Evolutionary conservation across 306 rosid genomes (phyloP), one percentile per base, ranked within the genome.

Genomic region (Malus sylvestris): DNA sequence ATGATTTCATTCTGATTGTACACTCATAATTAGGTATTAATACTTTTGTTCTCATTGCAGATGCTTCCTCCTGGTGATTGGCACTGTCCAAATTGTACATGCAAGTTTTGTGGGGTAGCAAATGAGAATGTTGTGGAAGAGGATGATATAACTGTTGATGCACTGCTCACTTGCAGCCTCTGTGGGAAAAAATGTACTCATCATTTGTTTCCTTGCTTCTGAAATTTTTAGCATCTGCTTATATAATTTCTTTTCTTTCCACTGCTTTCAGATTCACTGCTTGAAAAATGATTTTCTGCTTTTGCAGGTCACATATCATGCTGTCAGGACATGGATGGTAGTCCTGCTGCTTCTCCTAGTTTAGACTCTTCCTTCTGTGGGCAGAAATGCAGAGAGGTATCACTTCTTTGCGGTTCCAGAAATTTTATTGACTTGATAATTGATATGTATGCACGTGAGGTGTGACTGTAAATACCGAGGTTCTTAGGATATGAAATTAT

Each of bases 11-110:
- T 44, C 49, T 65, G 27, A 69, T 71, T 78, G 63, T 60, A n/a
- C 14, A 58, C 42, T 38, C 38, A 42, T 9, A 38, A 22, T 19
- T 45, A 55, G 81, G 70, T 71, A 49, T 60, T 82, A 44, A 20
- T 75, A 60, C 75, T 61, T 74, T 38, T 78, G 32, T 82, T 87
- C 45, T 80, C 67, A 73, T 52, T 58, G 66, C 91, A 93, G 99
- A 89, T 86, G 89, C 97, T 88, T 80, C 98, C 99, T 30, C 86
- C 87, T 1, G 99, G 97, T 69, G 99, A 96, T 67, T 96, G 99
- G 99, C 91, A 83, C 76, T 96, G 99, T 80, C 94, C 96, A 71
- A 93, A 96, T 79, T 96, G 99, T 79, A 87, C 89, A 29, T 95
- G 99, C 86, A 92, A 91, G 83, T 83, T 81, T 82, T 95, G 99